Conservation (phyloP, 257 asterid species). For the Solanum peruvianum region DNA sequence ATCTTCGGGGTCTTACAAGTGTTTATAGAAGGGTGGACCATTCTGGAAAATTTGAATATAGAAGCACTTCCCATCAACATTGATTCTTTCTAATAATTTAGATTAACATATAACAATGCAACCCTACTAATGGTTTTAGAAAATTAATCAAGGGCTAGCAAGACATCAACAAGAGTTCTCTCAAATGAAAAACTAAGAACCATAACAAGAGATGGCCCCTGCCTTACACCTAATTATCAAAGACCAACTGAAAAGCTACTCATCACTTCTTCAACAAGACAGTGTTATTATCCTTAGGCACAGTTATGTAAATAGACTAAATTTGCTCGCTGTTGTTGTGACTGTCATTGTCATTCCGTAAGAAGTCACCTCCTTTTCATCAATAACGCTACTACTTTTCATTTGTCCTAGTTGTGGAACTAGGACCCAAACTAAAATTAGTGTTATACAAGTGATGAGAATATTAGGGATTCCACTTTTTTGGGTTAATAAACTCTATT, state of each 20-base stretch:
- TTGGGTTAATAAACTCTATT: background rate
- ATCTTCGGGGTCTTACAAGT: too few species aligned
- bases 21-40: too few species aligned
- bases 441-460: background rate
- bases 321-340: background rate
- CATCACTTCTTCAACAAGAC: background rate
- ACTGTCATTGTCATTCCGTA: background rate
- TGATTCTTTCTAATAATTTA: too few species aligned
- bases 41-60: too few species aligned
- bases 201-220: too few species aligned
- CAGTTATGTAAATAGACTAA: background rate
- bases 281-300: background rate
- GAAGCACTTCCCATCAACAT: too few species aligned
- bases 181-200: too few species aligned
- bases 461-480: background rate
- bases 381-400: background rate
- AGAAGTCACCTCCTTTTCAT: background rate
- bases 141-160: too few species aligned
- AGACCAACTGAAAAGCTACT: background rate
- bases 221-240: too few species aligned
- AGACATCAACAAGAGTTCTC: too few species aligned
- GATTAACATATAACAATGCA: too few species aligned
- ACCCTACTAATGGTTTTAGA: too few species aligned
- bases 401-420: background rate
- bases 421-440: background rate